Evolutionary conservation across 2,329 filamentous ascomycete genomes (phyloP), one percentile per base, ranked within the genome.

Genomic region (Hortaea werneckii): DNA sequence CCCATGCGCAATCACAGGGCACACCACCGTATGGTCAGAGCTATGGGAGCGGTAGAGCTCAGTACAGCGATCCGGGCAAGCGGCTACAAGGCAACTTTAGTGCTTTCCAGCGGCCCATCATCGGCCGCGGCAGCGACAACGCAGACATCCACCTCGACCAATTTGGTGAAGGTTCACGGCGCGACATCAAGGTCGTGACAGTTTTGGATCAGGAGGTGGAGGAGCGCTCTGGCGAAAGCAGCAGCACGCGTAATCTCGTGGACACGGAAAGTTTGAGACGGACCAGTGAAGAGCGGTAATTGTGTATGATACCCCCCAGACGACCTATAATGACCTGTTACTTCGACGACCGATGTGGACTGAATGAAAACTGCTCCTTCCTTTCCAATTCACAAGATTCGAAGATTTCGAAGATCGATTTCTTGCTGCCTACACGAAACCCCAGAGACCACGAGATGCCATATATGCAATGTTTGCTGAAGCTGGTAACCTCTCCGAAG

Each of bases 111-210:
- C 41, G 45, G 12, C 6, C 37, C 30, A 26, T 29, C 40, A 6
- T 11, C 42, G 13, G 41, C 13, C 13, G 37, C 4, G 11, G 30
- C 1, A 32, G 40, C 20, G 26, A 12, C 1, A 26, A n/a, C 6
- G 20, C 10, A 26, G 29, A 43, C n/a, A 41, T 69, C 64, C 65
- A 50, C 60, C 34, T 54, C 52, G 11, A 44, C 10, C 34, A 42
- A 47, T 7, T 46, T 37, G 20, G 20, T 2, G 29, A 37, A 40
- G n/a, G 50, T 63, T 37, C 39, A 50, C 58, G 53, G 52, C 41
- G 44, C 2, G 46, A 50, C 3, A 54, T 54, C 13, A 48, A 51
- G 27, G 52, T 54, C 7, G 44, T 50, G 26, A 54, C 52, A 9
- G 52, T 53, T 1, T 45, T 54, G 27, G 47, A 53, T 37, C 52